Percentiles rank a stretch among this genome's conserved stretches.
Conservation (phyloP, 208 protist genomes). For the Blechomonas ayalai region DNA sequence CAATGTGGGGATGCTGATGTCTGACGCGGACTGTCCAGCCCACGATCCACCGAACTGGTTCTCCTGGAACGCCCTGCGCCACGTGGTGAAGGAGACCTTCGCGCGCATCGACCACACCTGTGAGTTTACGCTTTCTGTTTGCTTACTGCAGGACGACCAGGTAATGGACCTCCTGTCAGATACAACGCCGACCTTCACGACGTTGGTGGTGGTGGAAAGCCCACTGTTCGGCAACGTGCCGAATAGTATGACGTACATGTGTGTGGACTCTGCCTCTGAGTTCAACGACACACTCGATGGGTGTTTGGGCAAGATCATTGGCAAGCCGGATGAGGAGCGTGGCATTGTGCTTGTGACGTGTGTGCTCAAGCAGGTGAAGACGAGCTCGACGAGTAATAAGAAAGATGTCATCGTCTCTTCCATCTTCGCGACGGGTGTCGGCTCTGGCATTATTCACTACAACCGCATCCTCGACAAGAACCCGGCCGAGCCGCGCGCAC, state of each 20-base stretch:
- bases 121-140: slow-evolving; percentile 55
- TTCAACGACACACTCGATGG: slow-evolving; percentile 56
- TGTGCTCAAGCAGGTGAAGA: slow-evolving; percentile 59
- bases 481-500: slow-evolving; percentile 60
- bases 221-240: slow-evolving; percentile 69
- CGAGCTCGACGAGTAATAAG: slow-evolving; percentile 16
- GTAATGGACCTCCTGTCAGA: slow-evolving; percentile 50
- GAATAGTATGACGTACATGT: slow-evolving; percentile 45
- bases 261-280: slow-evolving; percentile 41
- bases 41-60: slow-evolving; percentile 45
- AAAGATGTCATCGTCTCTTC: slow-evolving; percentile 64
- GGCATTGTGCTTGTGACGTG: slow-evolving; percentile 61
- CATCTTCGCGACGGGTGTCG: slow-evolving; percentile 62
- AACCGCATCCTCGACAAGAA: slow-evolving; percentile 79
- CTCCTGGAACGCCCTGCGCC: slow-evolving; percentile 47
- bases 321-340: slow-evolving; percentile 23
- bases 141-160: slow-evolving; percentile 59
- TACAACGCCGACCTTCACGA: slow-evolving; percentile 9
- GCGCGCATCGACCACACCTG: slow-evolving; percentile 16
- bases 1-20: slow-evolving; percentile 64
- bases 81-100: slow-evolving; percentile 45
- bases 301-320: slow-evolving; percentile 10
- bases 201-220: slow-evolving; percentile 51
- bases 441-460: slow-evolving; percentile 65
- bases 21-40: slow-evolving; percentile 36